These are phyloP conservation scores for Trypanosoma boissoni DNA, from an alignment of 208 protist genomes.

Conservation along the genomic window DNA sequence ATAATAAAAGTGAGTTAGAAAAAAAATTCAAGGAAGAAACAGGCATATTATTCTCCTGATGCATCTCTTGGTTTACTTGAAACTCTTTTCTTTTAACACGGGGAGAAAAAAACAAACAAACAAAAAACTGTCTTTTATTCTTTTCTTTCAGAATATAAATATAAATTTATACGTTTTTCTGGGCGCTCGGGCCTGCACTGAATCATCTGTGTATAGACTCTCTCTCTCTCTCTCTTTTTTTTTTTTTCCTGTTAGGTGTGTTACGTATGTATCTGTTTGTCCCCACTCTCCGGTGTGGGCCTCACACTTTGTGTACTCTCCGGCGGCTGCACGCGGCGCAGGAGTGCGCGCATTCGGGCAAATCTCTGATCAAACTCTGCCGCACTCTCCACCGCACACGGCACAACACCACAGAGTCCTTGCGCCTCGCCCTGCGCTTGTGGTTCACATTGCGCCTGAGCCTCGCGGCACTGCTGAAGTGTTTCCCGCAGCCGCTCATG, in stretches of 20 bases:
- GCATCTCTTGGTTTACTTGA: background rate
- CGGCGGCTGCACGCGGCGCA: background rate
- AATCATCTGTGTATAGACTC: background rate
- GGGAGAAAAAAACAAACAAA: background rate
- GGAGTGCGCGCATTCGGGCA: constrained; percentile 12
- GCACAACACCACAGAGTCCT: constrained; percentile 18
- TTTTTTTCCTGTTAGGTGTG: background rate
- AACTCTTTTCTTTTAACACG: constrained; percentile 2
- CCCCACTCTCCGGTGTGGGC: too few species aligned
- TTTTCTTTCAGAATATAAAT: constrained; percentile 19
- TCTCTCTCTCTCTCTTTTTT: too few species aligned
- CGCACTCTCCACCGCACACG: background rate
- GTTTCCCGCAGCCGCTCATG: background rate
- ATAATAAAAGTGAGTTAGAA: too few species aligned
- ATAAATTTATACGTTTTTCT: constrained; percentile 13
- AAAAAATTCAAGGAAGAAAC: too few species aligned
- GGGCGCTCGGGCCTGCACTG: constrained; percentile 2
- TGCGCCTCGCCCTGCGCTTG: background rate
- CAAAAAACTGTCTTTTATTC: too few species aligned
- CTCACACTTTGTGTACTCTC: background rate
- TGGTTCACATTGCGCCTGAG: too few species aligned
- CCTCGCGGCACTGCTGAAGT: too few species aligned
- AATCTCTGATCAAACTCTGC: constrained; percentile 24
- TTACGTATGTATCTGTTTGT: background rate
- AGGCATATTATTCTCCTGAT: too few species aligned